phyloP scores from a whole-genome alignment of 345 rosid genomes.

The Linum lewisii region DNA sequence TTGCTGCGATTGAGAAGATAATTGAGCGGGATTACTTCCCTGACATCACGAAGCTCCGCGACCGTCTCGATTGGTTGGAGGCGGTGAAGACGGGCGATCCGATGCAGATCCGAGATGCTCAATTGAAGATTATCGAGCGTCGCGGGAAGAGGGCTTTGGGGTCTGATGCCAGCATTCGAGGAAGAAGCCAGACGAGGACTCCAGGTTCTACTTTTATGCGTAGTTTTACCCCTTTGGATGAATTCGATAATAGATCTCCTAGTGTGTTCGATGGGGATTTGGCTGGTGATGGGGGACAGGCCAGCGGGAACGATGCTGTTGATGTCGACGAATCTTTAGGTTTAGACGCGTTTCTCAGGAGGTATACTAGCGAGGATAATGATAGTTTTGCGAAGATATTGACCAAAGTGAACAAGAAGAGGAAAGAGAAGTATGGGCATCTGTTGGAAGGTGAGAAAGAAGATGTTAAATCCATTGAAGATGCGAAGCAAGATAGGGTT shows the following conservation, averaged over 20 bases:
- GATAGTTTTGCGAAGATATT: constrained; percentile 75
- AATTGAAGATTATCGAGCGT: constrained; percentile 87
- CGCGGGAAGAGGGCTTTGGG: constrained; percentile 40
- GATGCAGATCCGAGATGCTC: constrained; percentile 84
- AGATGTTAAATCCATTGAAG: constrained; percentile 41
- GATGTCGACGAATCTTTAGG: constrained; percentile 48
- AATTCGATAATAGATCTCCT: constrained; percentile 48
- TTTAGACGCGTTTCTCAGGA: constrained; percentile 73
- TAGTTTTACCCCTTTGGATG: constrained; percentile 75
- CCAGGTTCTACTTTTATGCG: constrained; percentile 82
- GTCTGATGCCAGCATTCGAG: constrained; percentile 24
- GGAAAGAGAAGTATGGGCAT: constrained; percentile 60
- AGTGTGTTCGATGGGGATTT: constrained; percentile 29
- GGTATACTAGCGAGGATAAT: constrained; percentile 88
- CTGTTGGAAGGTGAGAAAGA: constrained; percentile 54
- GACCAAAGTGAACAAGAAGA: constrained; percentile 83
- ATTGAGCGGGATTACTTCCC: constrained; percentile 97
- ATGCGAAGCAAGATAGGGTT: constrained; percentile 54
- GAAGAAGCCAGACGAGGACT: constrained; percentile 36
- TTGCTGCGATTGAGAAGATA: constrained; percentile 80
- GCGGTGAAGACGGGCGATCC: constrained; percentile 80
- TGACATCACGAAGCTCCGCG: constrained; percentile 84
- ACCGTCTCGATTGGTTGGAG: constrained; percentile 90
- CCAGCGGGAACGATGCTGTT: constrained; percentile 24
- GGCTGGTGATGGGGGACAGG: constrained; percentile 19